Evolutionary conservation across 2,329 filamentous ascomycete genomes (phyloP), one percentile per base, ranked within the genome.

Genomic region (Aspergillus bombycis): DNA sequence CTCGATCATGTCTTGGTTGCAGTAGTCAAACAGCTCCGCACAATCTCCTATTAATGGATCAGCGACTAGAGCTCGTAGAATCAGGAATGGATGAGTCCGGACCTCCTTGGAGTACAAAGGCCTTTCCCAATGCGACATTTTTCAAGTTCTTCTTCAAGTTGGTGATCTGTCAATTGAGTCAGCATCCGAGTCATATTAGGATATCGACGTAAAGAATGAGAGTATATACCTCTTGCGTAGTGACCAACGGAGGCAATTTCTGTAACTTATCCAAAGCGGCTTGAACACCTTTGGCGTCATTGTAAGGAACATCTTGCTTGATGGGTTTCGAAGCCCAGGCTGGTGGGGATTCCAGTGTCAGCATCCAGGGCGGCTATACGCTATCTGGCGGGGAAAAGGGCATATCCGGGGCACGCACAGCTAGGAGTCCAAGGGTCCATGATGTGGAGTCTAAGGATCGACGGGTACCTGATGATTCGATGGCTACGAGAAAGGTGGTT

Each of bases 1-100:
- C 80, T 98, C 93, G 70, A 99, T 97, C 68, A 91, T 91, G 16
- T 87, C 86, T 76, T 93, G 90, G 71, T 91, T 89, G 79, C 95
- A 99, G 83, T 99, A 99, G 78, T 95, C 93, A 74, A 99, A 99
- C 11, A 98, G 86, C 82, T 99, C 95, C 19, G 95, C 95, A 75
- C 95, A 99, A 80, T 99, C 95, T 54, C 80, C 78, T 80, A 43
- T 21, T 23, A 16, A 43, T 19, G 14, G 48, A 23, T 60, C 26
- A 66, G 63, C 26, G 12, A 45, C 5, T 16, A 6, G 54, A 36
- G 58, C 9, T 14, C 23, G 28, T 14, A 12, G 12, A 45, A 7
- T 10, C 23, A 38, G 41, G 4, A 32, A 16, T 36, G 14, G 5
- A 16, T 6, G 36, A 26, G 58, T 21, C 68, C 71, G 57, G 70